These are phyloP conservation scores for Kuraishia borneana DNA, from an alignment of 805 yeast species.

Conservation along the genomic window DNA sequence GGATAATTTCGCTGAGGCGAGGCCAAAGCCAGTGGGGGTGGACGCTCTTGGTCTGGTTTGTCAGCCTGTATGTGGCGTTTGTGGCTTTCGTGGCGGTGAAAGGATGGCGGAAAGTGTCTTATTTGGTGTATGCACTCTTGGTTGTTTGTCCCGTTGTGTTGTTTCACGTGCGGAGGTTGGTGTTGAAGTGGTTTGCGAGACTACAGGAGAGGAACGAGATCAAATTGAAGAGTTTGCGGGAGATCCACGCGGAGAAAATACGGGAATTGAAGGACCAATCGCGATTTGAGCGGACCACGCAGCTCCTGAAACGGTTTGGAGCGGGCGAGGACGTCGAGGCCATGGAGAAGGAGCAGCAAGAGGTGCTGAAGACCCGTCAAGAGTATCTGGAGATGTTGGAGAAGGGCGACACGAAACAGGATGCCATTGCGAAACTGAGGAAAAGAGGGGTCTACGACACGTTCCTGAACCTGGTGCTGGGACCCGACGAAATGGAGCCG, in stretches of 20 bases:
- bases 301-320: constrained; percentile 53
- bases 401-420: constrained; percentile 10
- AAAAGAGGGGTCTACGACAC: constrained; percentile 27
- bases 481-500: constrained; percentile 54
- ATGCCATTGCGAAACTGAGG: constrained; percentile 7
- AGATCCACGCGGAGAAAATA: constrained; percentile 24
- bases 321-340: constrained; percentile 37
- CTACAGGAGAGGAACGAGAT: constrained; percentile 12
- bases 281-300: constrained; percentile 64
- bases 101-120: too few relatives aligned
- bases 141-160: constrained; percentile 8
- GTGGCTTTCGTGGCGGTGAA: constrained; percentile 7
- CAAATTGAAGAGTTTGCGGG: constrained; percentile 14
- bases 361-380: constrained; percentile 25
- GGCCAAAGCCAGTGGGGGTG: constrained; percentile 9
- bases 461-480: constrained; percentile 32
- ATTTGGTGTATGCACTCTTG: constrained; percentile 4
- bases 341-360: constrained; percentile 29
- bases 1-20: constrained; percentile 7
- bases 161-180: constrained; percentile 5
- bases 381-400: constrained; percentile 23
- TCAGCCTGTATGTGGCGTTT: constrained; percentile 12
- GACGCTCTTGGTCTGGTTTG: constrained; percentile 9
- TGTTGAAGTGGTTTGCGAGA: constrained; percentile 9
- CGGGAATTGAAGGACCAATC: constrained; percentile 35